Evolutionary conservation across 805 yeast genomes (phyloP), one percentile per base, ranked within the genome.

Genomic region (Wickerhamiella azyma): DNA sequence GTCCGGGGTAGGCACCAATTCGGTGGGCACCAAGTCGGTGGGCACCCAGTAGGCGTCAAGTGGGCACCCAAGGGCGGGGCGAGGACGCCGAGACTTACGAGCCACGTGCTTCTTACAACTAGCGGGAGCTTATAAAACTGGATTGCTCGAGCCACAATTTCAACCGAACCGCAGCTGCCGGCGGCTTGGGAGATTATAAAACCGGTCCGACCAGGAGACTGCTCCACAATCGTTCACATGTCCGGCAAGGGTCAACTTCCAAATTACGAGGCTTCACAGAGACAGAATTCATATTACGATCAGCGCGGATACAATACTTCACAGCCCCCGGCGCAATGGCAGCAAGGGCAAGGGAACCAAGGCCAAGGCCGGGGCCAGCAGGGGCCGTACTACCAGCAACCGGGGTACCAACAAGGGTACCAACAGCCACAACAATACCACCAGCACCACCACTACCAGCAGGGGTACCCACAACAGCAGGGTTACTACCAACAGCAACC

Each of bases 401-500:
- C 14, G 32, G 13, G 26, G 9, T 10, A 10, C 18, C 43, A 30
- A n/a, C 19, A 16, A 14, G 37, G 9, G 4, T 13, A 32, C 9
- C 18, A 9, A 18, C 8, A 32, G 5, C 39, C 45, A 16, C 39
- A 21, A 28, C 39, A 14, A 26, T 19, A 24, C 3, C 21, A 35
- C 33, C 28, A 24, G 32, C 45, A 33, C 24, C 39, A 35, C 28
- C 10, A 33, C 9, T 33, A 33, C 30, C 32, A 11, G 37, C 37
- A 21, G 24, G 24, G 24, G 32, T 29, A 26, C 8, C 18, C 18
- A n/a, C 28, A 24, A 26, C 45, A 33, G 32, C 39, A 35, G n/a
- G 14, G 14, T 9, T 35, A 36, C 35, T 18, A 16, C 29, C 39
- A 33, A 13, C 45, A 41, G 35, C 45, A 41, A 24, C 45, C 45